Evolutionary conservation across 306 rosid genomes (phyloP).

Genomic region (Dicorynia guianensis): DNA sequence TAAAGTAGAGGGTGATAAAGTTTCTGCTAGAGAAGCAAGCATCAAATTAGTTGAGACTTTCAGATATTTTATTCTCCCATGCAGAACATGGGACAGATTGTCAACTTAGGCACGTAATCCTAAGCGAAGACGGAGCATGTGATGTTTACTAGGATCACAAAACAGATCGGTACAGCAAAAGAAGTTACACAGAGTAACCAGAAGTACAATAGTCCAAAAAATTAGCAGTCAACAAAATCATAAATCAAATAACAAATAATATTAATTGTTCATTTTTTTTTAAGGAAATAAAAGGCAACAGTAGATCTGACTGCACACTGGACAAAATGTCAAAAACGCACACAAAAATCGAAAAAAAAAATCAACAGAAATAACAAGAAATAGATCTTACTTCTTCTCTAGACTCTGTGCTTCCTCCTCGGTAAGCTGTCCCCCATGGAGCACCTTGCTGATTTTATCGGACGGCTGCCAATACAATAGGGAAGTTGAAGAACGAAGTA

Average conservation of each 20-base stretch:
- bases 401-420: constrained; percentile 70
- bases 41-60: not conserved
- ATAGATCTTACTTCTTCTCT: constrained; percentile 39
- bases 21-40: constrained; percentile 23
- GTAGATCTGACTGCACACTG: constrained; percentile 41
- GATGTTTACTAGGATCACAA: not conserved
- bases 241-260: constrained; percentile 35
- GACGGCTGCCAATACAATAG: constrained; percentile 57
- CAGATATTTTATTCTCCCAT: not conserved
- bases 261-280: too few relatives aligned
- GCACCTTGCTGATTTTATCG: constrained; percentile 62
- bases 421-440: constrained; percentile 62
- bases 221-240: too few relatives aligned
- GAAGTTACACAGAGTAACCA: not conserved
- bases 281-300: not conserved
- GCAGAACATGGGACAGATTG: not conserved
- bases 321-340: not conserved
- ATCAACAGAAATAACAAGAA: not conserved
- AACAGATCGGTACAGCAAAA: constrained; percentile 37
- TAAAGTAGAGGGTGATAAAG: not conserved
- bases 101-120: not conserved
- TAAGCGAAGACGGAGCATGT: not conserved
- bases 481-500: not conserved
- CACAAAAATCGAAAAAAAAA: not conserved
- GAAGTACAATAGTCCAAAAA: not conserved